Evolutionary conservation across 345 rosid genomes (phyloP), one percentile per base, ranked within the genome.

Genomic region (Eucalyptus brandiana): DNA sequence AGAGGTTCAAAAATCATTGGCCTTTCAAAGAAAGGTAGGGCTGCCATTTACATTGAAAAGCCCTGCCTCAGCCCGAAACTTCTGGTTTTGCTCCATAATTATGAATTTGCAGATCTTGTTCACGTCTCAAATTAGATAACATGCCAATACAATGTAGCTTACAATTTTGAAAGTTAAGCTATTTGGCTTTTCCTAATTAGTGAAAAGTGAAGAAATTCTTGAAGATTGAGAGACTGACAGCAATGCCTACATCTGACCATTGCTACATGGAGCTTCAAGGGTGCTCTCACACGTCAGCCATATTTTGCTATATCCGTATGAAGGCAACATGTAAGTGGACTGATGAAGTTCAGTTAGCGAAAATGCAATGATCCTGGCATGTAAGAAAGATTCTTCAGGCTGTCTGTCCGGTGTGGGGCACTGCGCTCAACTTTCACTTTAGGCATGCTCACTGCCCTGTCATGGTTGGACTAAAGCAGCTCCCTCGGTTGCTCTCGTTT

Each of bases 401-500:
- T 72, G 44, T 72, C 26, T 72, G 81, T 72, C 81, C 45, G 5
- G 81, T 19, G 81, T 11, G 14, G 26, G 44, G 14, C 14, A 72
- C 81, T 19, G 81, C 8, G 26, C 88, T 86, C 32, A 49, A 49
- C 87, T 50, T n/a, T 47, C 65, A 34, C 26, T 37, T 37, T 19
- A 34, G 81, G 42, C 45, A 72, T 72, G 81, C 81, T 34, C 81
- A 72, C 45, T 72, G 44, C 81, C 44, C 45, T 34, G 81, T 72
- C 81, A 72, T 72, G 81, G 45, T 6, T 72, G 81, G 89, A 81
- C 86, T 76, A 90, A 56, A 85, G 72, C 26, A 21, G 86, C 6
- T 83, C 89, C 86, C 54, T 89, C 4, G 88, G 48, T 30, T 42
- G 92, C 88, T 94, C 95, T 87, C 89, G 90, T 92, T 94, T 95